Percentiles rank a stretch among this genome's conserved stretches.
These are phyloP conservation scores for Diophrys appendiculata DNA, from an alignment of 73 alveolate species.

Conservation along the genomic window DNA sequence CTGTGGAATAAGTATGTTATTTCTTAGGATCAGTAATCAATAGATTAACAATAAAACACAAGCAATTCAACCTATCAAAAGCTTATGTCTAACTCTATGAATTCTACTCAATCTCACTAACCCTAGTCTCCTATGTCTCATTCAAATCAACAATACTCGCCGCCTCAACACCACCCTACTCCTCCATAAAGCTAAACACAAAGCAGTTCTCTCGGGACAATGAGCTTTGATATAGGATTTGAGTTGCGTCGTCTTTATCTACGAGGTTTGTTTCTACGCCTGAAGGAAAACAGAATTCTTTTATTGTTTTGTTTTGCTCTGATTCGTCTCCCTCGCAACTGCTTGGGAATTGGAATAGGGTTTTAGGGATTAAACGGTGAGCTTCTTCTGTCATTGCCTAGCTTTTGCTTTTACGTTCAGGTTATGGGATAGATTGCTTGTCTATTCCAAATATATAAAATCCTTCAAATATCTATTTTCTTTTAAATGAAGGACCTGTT, in stretches of 20 bases:
- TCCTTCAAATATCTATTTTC: not conserved
- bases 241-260: not conserved
- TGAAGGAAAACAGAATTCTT: not conserved
- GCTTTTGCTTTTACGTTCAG: not conserved
- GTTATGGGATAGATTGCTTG: not conserved
- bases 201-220: not conserved
- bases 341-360: not conserved
- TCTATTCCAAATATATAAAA: not conserved
- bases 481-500: not conserved
- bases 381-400: not conserved
- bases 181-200: too few relatives aligned
- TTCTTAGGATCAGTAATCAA: not conserved
- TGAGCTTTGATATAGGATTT: not conserved
- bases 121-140: too few relatives aligned
- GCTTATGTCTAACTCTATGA: too few relatives aligned
- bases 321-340: not conserved
- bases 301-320: not conserved
- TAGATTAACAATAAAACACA: not conserved
- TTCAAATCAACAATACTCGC: too few relatives aligned
- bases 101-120: too few relatives aligned
- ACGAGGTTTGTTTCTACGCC: not conserved
- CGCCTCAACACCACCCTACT: too few relatives aligned
- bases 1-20: not conserved
- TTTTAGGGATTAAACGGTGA: not conserved
- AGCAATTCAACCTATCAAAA: not conserved